Base-by-base conservation (phyloP, 2,329 filamentous ascomycete genomes). In the Aureobasidium musti region DNA sequence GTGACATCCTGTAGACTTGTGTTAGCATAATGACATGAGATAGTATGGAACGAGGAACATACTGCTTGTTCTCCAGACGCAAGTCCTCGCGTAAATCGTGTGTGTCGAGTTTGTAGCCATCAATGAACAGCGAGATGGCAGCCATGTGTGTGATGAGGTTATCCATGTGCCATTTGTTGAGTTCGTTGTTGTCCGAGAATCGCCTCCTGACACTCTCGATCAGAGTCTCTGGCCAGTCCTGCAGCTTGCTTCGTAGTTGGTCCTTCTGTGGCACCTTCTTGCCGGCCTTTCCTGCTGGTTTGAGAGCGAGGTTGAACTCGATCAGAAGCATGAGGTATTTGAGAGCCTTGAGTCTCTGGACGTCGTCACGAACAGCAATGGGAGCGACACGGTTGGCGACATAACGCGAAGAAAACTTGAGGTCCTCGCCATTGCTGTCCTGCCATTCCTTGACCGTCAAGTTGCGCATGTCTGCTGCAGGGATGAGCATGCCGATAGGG, bases 391-490 rank as follows among this genome's bases (percentile, higher is more conserved):
- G 86, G 64, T 81, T 79, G 1, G 89, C 87, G 5, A 92, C 87
- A 71, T 85, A 93, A 67, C 83, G 83, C 43, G 87, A 90, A 49
- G 77, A 79, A 39, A 87, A 79, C 53, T 83, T 75, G 43, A 91
- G 81, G 63, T 82, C 81, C 70, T 87, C 81, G 37, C 83, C 82
- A 28, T 83, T 82, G 71, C 84, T 83, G 67, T 91, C 86, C 70
- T 89, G 83, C 91, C 91, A 95, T 70, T 91, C 88, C 73, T 86
- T 86, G 67, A 93, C 84, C 13, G 87, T 86, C 8, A 95, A 82
- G 14, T 86, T 79, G 61, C 86, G 85, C 75, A 92, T 83, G 28
- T 90, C 84, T 43, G 90, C 87, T 26, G 80, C 77, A 1, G 89
- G 89, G 63, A 95, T 87, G 43, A 95, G 81, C 8, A 81, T 81